Evolutionary conservation across 139 green algal species (phyloP).

Genomic region (Gonium pectorale): DNA sequence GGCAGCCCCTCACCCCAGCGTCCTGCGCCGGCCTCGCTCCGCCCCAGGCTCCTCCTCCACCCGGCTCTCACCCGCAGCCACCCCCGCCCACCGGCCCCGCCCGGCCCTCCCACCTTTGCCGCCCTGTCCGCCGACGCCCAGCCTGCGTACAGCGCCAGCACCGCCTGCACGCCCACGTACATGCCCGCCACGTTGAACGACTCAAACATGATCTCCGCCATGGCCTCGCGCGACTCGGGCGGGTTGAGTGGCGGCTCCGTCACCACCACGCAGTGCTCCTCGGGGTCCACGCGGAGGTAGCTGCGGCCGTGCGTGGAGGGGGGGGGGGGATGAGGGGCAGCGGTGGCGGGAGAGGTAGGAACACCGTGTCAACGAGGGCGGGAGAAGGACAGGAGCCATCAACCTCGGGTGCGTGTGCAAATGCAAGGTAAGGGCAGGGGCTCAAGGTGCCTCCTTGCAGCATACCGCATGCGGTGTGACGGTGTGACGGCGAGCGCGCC

Average conservation of each 20-base stretch:
- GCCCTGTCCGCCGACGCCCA: neutral
- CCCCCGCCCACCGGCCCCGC: too few relatives aligned
- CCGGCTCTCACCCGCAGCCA: neutral
- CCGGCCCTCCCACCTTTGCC: neutral
- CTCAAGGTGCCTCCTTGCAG: too few relatives aligned
- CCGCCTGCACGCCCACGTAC: slow-evolving; percentile 76
- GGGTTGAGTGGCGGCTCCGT: slow-evolving; percentile 88
- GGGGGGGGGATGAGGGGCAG: neutral
- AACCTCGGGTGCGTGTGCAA: too few relatives aligned
- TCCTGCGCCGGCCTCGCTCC: too few relatives aligned
- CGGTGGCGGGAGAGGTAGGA: neutral
- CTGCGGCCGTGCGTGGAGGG: slow-evolving; percentile 36
- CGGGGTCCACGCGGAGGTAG: slow-evolving; percentile 70
- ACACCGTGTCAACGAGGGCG: too few relatives aligned
- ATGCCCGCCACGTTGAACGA: slow-evolving; percentile 85
- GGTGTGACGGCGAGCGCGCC: too few relatives aligned
- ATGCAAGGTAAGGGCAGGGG: too few relatives aligned
- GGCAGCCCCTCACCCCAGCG: too few relatives aligned
- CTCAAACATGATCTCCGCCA: slow-evolving; percentile 92
- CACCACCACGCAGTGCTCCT: slow-evolving; percentile 85
- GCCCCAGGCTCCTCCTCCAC: neutral
- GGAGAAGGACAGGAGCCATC: too few relatives aligned
- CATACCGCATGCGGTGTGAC: too few relatives aligned
- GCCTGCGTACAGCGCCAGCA: slow-evolving; percentile 69
- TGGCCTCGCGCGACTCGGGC: slow-evolving; percentile 81